Conservation (phyloP, 2,329 filamentous ascomycete genomes). For the Hortaea werneckii region DNA sequence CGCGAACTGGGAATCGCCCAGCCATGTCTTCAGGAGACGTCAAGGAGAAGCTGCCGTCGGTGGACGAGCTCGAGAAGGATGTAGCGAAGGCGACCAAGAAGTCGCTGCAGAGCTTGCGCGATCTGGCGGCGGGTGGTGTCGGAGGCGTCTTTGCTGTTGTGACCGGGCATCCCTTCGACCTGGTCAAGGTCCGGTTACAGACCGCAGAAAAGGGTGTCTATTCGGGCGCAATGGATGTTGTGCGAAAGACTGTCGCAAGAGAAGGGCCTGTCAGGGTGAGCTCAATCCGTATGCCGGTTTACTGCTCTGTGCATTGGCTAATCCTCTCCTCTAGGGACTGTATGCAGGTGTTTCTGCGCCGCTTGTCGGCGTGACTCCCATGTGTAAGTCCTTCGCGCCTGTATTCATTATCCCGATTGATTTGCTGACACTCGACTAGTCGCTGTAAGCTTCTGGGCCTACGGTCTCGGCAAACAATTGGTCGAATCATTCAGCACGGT, state of each 20-base stretch:
- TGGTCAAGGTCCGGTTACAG: slow-evolving; percentile 95
- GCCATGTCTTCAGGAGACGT: background rate
- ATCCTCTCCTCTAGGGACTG: slow-evolving; percentile 48
- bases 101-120: slow-evolving; percentile 59
- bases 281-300: background rate
- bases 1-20: too few relatives aligned
- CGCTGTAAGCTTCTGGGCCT: slow-evolving; percentile 67
- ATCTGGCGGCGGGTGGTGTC: slow-evolving; percentile 80
- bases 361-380: slow-evolving; percentile 89
- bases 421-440: slow-evolving; percentile 32
- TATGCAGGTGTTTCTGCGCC: slow-evolving; percentile 97
- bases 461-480: slow-evolving; percentile 87
- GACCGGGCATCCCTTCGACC: slow-evolving; percentile 88
- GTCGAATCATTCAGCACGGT: slow-evolving; percentile 59
- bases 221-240: slow-evolving; percentile 79
- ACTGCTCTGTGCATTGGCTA: background rate
- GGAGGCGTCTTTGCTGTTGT: slow-evolving; percentile 90
- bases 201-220: slow-evolving; percentile 93
- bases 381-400: slow-evolving; percentile 62
- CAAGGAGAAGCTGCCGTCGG: slow-evolving; percentile 7
- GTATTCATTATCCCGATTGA: background rate
- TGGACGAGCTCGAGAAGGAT: slow-evolving; percentile 43
- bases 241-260: slow-evolving; percentile 74
- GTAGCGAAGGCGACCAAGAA: slow-evolving; percentile 41
- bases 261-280: slow-evolving; percentile 60